Percentiles rank a stretch among this genome's conserved stretches.
phyloP scores from a whole-genome alignment of 129 eudicot species.

The Flaveria bidentis region DNA sequence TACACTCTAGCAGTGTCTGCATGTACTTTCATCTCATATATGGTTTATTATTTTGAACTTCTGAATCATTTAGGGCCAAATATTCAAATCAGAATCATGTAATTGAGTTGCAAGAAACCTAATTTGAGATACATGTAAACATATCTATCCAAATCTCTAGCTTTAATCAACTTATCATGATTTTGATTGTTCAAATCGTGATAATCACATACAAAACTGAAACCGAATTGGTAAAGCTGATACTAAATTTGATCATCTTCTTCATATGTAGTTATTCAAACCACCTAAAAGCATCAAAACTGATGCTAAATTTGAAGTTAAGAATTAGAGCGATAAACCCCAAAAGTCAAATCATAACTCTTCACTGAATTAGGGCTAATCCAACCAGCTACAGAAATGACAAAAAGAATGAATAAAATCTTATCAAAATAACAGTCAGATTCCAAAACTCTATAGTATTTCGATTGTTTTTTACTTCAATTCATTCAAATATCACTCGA shows the following conservation, averaged over 20 bases:
- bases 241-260: no score
- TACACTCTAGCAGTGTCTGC: no score
- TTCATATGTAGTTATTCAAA: no score
- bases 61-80: no score
- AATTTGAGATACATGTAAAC: neutral
- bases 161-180: neutral
- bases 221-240: neutral
- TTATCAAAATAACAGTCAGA: neutral
- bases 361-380: neutral
- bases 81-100: no score
- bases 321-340: constrained; percentile 7
- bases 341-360: neutral
- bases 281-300: neutral
- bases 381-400: constrained; percentile 8
- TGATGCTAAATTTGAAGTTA: neutral
- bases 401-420: neutral
- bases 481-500: neutral
- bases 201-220: neutral
- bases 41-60: no score
- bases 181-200: neutral
- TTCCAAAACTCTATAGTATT: neutral
- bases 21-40: no score
- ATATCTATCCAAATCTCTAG: neutral
- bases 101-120: no score
- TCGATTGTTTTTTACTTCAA: neutral